phyloP scores from a whole-genome alignment of 805 yeast genomes.

The Candida montana region DNA sequence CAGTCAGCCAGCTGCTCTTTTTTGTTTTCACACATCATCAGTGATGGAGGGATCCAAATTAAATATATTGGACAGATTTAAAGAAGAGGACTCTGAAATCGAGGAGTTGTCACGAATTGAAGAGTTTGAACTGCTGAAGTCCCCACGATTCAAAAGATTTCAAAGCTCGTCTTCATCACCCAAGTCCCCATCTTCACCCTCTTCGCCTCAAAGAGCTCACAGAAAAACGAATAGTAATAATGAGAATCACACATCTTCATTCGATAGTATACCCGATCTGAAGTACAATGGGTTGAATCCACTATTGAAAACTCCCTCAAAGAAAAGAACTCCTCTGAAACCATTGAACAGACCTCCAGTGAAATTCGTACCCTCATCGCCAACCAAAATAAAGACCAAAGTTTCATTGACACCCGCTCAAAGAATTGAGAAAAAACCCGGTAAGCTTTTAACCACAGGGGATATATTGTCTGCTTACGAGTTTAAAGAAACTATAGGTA shows the following conservation, averaged over 20 bases:
- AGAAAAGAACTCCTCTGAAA: conserved; percentile 13
- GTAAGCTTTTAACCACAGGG: conserved; percentile 21
- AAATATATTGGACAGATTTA: conserved; percentile 20
- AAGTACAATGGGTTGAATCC: conserved; percentile 12
- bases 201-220: conserved; percentile 10
- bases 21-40: neutral
- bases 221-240: conserved; percentile 5
- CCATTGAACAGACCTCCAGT: conserved; percentile 10
- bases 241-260: conserved; percentile 9
- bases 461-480: conserved; percentile 36
- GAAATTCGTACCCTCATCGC: conserved; percentile 1
- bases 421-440: conserved; percentile 39
- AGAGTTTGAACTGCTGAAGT: conserved; percentile 22
- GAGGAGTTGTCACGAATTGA: conserved; percentile 22
- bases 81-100: conserved; percentile 20
- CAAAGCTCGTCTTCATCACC: conserved; percentile 21
- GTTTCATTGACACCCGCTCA: conserved; percentile 45
- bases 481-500: conserved; percentile 65
- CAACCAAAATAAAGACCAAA: conserved; percentile 3
- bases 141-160: conserved; percentile 23
- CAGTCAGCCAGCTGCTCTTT: too few relatives aligned
- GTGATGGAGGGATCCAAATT: conserved; percentile 15
- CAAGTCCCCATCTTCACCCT: conserved; percentile 12
- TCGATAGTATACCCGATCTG: conserved; percentile 21
- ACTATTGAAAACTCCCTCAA: conserved; percentile 21